Evolutionary conservation across 495 filamentous ascomycete genomes (phyloP).

Genomic region (Baudoinia panamericana): DNA sequence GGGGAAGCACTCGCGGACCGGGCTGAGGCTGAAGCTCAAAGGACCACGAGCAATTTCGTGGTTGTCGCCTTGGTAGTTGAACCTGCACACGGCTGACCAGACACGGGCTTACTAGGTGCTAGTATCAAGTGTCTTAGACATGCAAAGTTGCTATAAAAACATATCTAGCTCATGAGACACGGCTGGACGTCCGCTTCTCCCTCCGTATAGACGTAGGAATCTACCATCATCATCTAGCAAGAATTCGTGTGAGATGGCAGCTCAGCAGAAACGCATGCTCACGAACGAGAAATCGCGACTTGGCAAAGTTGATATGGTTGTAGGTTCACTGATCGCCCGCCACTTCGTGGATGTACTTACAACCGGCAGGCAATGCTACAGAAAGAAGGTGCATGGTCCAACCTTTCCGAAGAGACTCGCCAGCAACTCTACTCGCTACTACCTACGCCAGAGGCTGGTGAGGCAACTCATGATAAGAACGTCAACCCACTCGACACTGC

Average conservation of each 20-base stretch:
- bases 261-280: constrained; percentile 13
- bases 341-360: neutral
- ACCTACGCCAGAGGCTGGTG: neutral
- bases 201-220: too few species aligned
- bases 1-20: too few species aligned
- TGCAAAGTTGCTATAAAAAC: too few species aligned
- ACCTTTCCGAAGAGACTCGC: constrained; percentile 10
- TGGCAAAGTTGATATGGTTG: constrained; percentile 12
- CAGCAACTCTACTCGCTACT: constrained; percentile 17
- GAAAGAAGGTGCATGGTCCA: constrained; percentile 15
- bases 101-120: too few species aligned
- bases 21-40: too few species aligned
- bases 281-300: constrained; percentile 12
- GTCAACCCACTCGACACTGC: constrained; percentile 33
- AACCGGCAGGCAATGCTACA: constrained; percentile 12
- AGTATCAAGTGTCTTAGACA: too few species aligned
- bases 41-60: too few species aligned
- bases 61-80: too few species aligned
- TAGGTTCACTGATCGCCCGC: neutral
- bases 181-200: too few species aligned
- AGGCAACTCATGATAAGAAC: constrained; percentile 3
- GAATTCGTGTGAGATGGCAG: constrained; percentile 6
- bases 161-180: too few species aligned
- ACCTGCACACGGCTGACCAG: too few species aligned
- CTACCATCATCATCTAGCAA: constrained; percentile 1